Conservation (phyloP, 495 filamentous ascomycete species). For the Apiosordaria backusii region DNA sequence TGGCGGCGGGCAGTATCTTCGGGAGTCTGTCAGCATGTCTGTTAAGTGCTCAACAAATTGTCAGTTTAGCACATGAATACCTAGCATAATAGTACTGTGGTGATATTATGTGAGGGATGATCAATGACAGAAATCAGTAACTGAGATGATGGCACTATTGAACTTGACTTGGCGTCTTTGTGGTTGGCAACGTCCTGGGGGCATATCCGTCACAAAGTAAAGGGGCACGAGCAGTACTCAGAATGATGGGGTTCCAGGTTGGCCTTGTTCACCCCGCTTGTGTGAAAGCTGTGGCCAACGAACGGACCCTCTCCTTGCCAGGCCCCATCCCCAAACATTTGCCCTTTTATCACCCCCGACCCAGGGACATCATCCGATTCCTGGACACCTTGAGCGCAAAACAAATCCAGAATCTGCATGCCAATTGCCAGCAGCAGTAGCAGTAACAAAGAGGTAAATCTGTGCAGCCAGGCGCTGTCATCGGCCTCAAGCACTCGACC, state of each 20-base stretch:
- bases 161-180: neutral
- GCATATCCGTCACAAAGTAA: neutral
- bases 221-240: neutral
- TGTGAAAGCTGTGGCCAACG: conserved; percentile 17
- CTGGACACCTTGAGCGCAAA: neutral
- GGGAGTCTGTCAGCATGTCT: neutral
- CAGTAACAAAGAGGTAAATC: neutral
- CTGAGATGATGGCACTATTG: neutral
- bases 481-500: neutral
- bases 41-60: no score
- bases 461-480: neutral
- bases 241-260: neutral
- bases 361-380: conserved; percentile 3
- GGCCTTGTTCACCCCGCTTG: conserved; percentile 18
- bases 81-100: no score
- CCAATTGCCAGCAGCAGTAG: neutral
- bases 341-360: conserved; percentile 5
- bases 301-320: conserved; percentile 7
- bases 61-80: no score
- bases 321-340: neutral
- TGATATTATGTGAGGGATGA: no score
- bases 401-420: neutral
- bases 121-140: neutral
- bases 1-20: neutral
- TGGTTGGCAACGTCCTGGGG: neutral